These are phyloP conservation scores for Saturnispora sekii DNA, from an alignment of 805 yeast species.

Conservation along the genomic window DNA sequence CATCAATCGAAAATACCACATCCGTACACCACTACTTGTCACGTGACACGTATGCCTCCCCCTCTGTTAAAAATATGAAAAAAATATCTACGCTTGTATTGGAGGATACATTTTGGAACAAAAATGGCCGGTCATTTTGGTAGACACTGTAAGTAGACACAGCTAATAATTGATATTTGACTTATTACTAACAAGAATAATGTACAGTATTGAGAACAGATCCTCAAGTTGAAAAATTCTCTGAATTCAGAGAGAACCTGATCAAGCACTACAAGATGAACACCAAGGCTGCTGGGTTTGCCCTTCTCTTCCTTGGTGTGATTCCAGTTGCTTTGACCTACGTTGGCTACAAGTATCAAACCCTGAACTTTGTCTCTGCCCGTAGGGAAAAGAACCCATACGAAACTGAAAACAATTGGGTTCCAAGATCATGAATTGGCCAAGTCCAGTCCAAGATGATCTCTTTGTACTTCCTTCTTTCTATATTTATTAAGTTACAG, in stretches of 20 bases:
- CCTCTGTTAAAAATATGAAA: neutral
- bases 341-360: slow-evolving; percentile 25
- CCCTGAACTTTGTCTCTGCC: slow-evolving; percentile 19
- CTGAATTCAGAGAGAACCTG: slow-evolving; percentile 25
- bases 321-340: slow-evolving; percentile 27
- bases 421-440: slow-evolving; percentile 19
- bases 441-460: no score
- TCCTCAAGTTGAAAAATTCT: slow-evolving; percentile 24
- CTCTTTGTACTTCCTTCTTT: neutral
- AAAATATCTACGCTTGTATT: neutral
- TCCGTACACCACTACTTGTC: neutral
- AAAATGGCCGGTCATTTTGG: slow-evolving; percentile 26
- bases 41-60: no score
- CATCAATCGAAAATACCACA: neutral
- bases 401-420: slow-evolving; percentile 17
- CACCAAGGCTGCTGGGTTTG: slow-evolving; percentile 22
- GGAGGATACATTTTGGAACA: neutral
- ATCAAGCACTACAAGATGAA: slow-evolving; percentile 25
- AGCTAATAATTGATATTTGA: neutral
- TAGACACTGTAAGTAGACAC: slow-evolving; percentile 24
- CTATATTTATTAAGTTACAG: neutral
- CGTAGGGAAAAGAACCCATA: slow-evolving; percentile 25
- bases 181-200: slow-evolving; percentile 1
- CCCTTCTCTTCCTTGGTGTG: slow-evolving; percentile 23
- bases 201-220: slow-evolving; percentile 24